Evolutionary conservation across 2,329 filamentous ascomycete species (phyloP).

Genomic region (Diplodia sapinea): DNA sequence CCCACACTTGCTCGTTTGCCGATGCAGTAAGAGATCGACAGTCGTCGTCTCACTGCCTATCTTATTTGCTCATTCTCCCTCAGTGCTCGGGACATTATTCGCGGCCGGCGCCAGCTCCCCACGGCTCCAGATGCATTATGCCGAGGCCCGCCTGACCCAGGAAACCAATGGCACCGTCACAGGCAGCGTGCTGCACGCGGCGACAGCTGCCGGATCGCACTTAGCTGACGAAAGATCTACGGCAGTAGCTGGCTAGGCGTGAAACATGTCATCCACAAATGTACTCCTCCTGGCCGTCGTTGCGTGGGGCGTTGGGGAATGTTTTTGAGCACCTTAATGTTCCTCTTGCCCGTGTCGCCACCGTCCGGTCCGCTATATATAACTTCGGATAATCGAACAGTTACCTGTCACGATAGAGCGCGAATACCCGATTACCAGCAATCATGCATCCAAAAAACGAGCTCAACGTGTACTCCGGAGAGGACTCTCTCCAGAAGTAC

Average conservation of each 20-base stretch:
- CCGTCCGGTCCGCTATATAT: background rate
- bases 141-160: background rate
- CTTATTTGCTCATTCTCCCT: constrained; percentile 27
- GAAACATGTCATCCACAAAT: constrained; percentile 10
- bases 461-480: constrained; percentile 64
- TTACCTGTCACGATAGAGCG: background rate
- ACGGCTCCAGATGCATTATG: background rate
- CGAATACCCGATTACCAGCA: too few species aligned
- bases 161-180: background rate
- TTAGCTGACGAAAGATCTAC: constrained; percentile 33
- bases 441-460: constrained; percentile 37
- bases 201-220: constrained; percentile 7
- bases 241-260: background rate
- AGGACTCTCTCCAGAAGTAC: constrained; percentile 63
- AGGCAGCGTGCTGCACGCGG: background rate
- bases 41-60: background rate
- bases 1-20: background rate
- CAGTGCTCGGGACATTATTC: background rate
- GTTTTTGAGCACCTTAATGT: constrained; percentile 22
- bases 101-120: too few species aligned
- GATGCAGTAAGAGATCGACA: constrained; percentile 1
- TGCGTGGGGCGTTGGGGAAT: background rate
- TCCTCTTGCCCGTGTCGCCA: constrained; percentile 1
- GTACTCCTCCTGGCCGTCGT: background rate
- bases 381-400: too few species aligned